Evolutionary conservation across 2,329 filamentous ascomycete species (phyloP).

Genomic region (Fusarium sp.): DNA sequence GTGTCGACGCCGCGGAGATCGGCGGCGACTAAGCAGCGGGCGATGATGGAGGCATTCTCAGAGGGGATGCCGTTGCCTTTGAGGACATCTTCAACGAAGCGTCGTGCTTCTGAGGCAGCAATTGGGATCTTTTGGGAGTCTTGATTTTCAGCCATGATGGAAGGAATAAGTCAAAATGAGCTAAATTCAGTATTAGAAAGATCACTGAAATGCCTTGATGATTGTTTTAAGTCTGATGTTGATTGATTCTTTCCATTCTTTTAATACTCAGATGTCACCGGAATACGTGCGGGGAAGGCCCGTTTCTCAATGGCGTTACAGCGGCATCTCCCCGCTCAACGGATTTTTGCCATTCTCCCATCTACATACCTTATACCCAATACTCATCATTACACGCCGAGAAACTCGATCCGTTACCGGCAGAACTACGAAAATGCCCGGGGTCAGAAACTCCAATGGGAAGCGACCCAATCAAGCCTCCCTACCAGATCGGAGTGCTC

Average conservation of each 20-base stretch:
- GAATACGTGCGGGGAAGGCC: slow-evolving; percentile 14
- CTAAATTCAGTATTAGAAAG: not conserved
- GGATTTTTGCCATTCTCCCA: slow-evolving; percentile 26
- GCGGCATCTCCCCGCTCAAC: slow-evolving; percentile 35
- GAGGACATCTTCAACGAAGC: slow-evolving; percentile 67
- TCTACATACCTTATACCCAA: not conserved
- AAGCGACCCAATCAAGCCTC: not conserved
- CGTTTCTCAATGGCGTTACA: not conserved
- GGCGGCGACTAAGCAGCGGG: slow-evolving; percentile 76
- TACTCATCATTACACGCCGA: not conserved
- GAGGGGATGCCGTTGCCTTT: slow-evolving; percentile 69
- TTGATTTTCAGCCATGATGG: slow-evolving; percentile 32
- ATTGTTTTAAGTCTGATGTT: not conserved
- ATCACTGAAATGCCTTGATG: not conserved
- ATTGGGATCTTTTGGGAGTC: slow-evolving; percentile 48
- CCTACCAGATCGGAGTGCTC: not conserved
- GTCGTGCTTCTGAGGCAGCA: slow-evolving; percentile 54
- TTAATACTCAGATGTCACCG: slow-evolving; percentile 3
- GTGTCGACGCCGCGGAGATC: slow-evolving; percentile 85
- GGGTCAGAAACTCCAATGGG: not conserved
- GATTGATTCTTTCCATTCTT: not conserved
- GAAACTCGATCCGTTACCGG: not conserved
- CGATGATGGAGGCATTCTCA: slow-evolving; percentile 70
- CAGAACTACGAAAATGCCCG: slow-evolving; percentile 23
- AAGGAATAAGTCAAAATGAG: not conserved